Percentiles rank a stretch among this genome's conserved stretches.
These are phyloP conservation scores for Candida sanyaensis DNA, from an alignment of 1,139 yeast genomes.

Conservation along the genomic window DNA sequence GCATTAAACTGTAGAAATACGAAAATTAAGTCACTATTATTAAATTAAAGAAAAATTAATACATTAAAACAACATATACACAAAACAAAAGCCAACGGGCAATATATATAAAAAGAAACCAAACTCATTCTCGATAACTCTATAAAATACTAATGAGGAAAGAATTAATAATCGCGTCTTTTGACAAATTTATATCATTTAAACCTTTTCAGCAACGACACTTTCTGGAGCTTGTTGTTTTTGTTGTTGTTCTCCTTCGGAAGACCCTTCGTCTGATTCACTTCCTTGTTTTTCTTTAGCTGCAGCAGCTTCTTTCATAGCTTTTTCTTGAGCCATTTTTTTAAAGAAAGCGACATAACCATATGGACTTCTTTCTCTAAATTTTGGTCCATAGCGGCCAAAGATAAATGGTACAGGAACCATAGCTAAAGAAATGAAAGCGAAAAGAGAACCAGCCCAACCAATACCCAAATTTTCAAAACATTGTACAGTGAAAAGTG, in stretches of 20 bases:
- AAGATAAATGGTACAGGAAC: slow-evolving; percentile 49
- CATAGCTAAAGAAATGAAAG: slow-evolving; percentile 34
- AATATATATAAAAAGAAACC: too few species aligned
- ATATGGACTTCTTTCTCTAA: slow-evolving; percentile 56
- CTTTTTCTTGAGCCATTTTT: slow-evolving; percentile 28
- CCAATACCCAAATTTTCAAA: slow-evolving; percentile 37
- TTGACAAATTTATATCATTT: background rate
- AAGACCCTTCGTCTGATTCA: background rate
- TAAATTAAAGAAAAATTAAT: background rate
- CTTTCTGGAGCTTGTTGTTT: slow-evolving; percentile 1
- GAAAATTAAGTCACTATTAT: background rate
- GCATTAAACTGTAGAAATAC: background rate
- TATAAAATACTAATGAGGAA: background rate
- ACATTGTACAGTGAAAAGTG: slow-evolving; percentile 49
- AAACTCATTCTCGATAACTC: background rate
- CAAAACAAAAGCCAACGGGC: background rate
- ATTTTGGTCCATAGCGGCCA: slow-evolving; percentile 52
- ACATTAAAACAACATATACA: background rate
- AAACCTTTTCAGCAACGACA: slow-evolving; percentile 13
- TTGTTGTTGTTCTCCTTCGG: background rate
- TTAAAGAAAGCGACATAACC: slow-evolving; percentile 57
- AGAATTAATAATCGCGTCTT: too few species aligned
- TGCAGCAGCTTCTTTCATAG: slow-evolving; percentile 13
- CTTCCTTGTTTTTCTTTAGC: background rate
- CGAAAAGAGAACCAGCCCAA: slow-evolving; percentile 43